These are phyloP conservation scores for Penstemon eatonii DNA, from an alignment of 257 asterid species.

Conservation along the genomic window DNA sequence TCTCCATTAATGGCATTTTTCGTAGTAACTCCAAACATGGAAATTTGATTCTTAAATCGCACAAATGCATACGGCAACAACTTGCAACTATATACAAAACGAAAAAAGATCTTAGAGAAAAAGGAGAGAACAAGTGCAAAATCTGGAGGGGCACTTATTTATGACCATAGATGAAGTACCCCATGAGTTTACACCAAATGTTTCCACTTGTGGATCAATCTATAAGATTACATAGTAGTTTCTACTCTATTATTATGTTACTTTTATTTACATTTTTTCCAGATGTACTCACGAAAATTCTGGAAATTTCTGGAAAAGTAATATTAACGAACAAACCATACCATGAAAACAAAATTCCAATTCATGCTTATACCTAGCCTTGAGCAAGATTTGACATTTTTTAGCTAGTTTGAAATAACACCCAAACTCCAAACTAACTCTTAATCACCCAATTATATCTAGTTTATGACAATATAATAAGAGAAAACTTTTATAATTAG, in stretches of 20 bases:
- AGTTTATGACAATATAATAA: background rate
- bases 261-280: no score
- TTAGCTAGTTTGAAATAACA: background rate
- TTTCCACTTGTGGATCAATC: no score
- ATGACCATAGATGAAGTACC: no score
- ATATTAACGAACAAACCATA: background rate
- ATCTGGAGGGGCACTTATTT: background rate
- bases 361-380: background rate
- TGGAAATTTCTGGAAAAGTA: no score
- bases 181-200: no score
- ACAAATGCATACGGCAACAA: background rate
- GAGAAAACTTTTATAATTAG: background rate
- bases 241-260: no score
- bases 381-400: background rate
- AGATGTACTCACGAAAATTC: no score
- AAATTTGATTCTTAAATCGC: slow-evolving; percentile 2
- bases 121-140: background rate
- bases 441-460: background rate
- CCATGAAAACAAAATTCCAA: background rate
- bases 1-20: background rate
- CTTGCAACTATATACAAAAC: background rate
- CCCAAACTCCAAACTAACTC: slow-evolving; percentile 12
- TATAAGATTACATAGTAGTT: no score
- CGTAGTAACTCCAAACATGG: background rate
- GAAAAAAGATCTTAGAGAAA: background rate